These are phyloP conservation scores for Verbena officinalis DNA, from an alignment of 257 asterid species.

Conservation along the genomic window DNA sequence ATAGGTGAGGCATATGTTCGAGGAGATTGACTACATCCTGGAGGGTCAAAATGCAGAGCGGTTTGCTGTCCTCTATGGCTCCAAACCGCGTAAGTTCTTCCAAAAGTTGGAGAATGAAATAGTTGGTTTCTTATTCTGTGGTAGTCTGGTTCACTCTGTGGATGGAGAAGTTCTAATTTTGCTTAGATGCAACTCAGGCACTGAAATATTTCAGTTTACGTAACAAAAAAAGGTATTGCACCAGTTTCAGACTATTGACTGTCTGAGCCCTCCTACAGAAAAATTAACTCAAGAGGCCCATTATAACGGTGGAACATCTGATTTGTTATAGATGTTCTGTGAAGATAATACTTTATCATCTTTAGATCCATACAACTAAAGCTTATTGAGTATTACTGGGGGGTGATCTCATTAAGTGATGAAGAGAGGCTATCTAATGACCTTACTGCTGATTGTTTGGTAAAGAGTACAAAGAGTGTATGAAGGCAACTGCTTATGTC, in stretches of 20 bases:
- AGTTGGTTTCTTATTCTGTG: conserved; percentile 14
- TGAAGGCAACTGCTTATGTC: neutral
- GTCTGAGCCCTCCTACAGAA: neutral
- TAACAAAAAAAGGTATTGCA: neutral
- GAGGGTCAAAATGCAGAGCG: conserved; percentile 99
- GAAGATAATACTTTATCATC: neutral
- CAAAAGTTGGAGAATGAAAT: conserved; percentile 5
- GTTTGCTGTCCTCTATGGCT: conserved; percentile 78
- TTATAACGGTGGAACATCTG: neutral
- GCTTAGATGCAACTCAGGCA: conserved; percentile 18
- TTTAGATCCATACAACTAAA: neutral
- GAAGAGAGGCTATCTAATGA: neutral
- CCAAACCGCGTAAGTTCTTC: conserved; percentile 55
- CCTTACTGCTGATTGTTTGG: neutral
- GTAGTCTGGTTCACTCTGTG: neutral
- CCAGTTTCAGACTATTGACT: conserved; percentile 1
- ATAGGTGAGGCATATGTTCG: conserved; percentile 97
- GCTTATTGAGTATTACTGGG: neutral
- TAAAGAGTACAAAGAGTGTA: neutral
- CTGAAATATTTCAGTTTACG: neutral
- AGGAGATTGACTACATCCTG: conserved; percentile 93
- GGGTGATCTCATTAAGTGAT: neutral
- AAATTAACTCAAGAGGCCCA: neutral
- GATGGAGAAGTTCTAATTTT: conserved; percentile 7
- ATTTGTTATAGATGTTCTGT: neutral